Evolutionary conservation across 805 yeast genomes (phyloP), one percentile per base, ranked within the genome.

Genomic region (Starmerella floricola): DNA sequence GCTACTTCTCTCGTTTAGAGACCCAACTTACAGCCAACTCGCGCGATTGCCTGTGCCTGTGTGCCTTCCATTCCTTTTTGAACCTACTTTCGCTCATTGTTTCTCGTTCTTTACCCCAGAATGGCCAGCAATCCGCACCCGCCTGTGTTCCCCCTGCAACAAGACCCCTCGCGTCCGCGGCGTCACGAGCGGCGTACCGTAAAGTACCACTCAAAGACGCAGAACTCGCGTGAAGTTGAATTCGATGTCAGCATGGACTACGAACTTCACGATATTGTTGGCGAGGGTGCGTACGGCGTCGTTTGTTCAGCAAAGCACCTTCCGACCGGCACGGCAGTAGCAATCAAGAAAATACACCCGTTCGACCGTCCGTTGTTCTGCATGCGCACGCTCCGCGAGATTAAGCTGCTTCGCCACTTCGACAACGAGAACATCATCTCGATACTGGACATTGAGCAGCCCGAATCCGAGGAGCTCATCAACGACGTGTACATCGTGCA

Each of bases 201-300:
- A 23, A 40, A 36, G 19, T 47, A 40, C 46, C 51, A 45, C 36
- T 45, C 50, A 30, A 38, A 42, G 15, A 15, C 30, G 39, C 46
- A 40, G 35, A 50, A 50, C 26, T 31, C 56, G 31, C 68, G 73
- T 42, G 64, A 63, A 44, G 66, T 73, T 39, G 64, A 74, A 2
- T 88, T 88, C 68, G 84, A 85, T 59, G 88, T 88, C 21, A 77
- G 87, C 23, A 82, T 80, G 47, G 86, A 83, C 56, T 88, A 87
- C 61, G 85, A 85, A 60, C 76, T 88, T 36, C 68, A 78, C 39
- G 85, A 83, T 51, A 73, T 88, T 13, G 78, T 88, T 2, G 97
- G 97, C 8, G 94, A 86, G 61, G 97, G 97, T 16, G 96, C 97
- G 0, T 88, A 88, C 58, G 97, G 97, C 5, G 76, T 87, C 11